phyloP scores from a whole-genome alignment of 2,329 filamentous ascomycete species.

The Aspergillus vadensis region DNA sequence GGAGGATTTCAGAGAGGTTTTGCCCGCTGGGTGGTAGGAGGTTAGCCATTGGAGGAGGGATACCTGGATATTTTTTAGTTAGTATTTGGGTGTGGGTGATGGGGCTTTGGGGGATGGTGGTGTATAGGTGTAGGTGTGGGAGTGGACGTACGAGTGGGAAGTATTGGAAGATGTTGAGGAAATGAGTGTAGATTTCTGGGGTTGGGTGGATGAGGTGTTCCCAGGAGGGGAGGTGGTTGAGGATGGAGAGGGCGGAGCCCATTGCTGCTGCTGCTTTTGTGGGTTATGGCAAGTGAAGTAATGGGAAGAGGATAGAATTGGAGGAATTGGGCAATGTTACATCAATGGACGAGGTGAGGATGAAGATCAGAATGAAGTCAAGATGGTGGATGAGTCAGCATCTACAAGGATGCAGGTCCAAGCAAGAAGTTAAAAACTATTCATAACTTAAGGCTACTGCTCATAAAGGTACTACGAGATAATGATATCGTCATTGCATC shows the following conservation, averaged over 20 bases:
- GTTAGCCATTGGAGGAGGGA: constrained; percentile 72
- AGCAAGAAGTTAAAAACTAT: too few relatives aligned
- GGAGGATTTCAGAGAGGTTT: constrained; percentile 71
- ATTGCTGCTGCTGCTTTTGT: constrained; percentile 16
- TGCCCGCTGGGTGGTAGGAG: constrained; percentile 89
- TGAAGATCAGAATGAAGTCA: not conserved
- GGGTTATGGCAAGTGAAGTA: too few relatives aligned
- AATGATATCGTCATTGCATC: not conserved
- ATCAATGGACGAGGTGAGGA: not conserved
- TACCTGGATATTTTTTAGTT: constrained; percentile 54
- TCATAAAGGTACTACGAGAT: not conserved
- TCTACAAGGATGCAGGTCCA: not conserved
- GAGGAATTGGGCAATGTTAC: not conserved
- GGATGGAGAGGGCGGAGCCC: constrained; percentile 27
- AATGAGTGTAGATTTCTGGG: constrained; percentile 40
- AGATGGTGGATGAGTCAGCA: not conserved
- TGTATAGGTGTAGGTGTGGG: too few relatives aligned
- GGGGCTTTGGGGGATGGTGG: not conserved
- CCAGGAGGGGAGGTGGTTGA: constrained; percentile 28
- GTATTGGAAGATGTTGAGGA: constrained; percentile 45
- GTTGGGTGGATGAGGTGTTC: constrained; percentile 41
- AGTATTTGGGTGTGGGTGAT: constrained; percentile 14
- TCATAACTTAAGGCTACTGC: too few relatives aligned
- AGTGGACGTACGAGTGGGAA: constrained; percentile 51
- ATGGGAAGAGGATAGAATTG: not conserved